Evolutionary conservation across 495 filamentous ascomycete genomes (phyloP).

Genomic region (Aspergillus cristatus): DNA sequence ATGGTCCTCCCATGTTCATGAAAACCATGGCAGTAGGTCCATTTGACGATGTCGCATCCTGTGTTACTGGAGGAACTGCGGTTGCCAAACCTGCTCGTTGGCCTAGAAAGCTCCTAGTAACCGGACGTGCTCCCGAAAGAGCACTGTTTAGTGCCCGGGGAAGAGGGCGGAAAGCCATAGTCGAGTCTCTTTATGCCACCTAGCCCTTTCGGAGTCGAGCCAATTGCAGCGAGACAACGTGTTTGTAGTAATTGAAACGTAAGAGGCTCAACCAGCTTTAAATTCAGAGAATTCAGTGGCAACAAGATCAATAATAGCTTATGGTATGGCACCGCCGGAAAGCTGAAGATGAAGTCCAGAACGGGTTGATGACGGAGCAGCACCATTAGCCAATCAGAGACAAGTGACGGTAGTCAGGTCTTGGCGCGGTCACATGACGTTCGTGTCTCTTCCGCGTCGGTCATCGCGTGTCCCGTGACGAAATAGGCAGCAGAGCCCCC

Average conservation of each 20-base stretch:
- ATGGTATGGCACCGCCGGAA: too few species aligned
- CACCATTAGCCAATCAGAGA: slow-evolving; percentile 18
- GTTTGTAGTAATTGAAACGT: too few species aligned
- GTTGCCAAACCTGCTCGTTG: slow-evolving; percentile 47
- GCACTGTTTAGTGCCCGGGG: slow-evolving; percentile 22
- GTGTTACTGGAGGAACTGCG: slow-evolving; percentile 63
- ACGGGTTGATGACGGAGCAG: slow-evolving; percentile 9
- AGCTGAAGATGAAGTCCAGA: slow-evolving; percentile 2
- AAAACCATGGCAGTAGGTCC: slow-evolving; percentile 93
- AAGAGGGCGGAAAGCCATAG: slow-evolving; percentile 34
- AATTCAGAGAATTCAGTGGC: too few species aligned
- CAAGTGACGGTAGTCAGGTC: slow-evolving; percentile 19
- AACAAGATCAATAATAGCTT: too few species aligned
- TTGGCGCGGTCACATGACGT: slow-evolving; percentile 28
- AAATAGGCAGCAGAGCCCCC: slow-evolving; percentile 14
- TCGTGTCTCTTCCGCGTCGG: slow-evolving; percentile 28
- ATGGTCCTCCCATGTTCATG: slow-evolving; percentile 97
- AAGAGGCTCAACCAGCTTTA: too few species aligned
- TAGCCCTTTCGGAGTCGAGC: neutral
- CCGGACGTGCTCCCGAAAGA: slow-evolving; percentile 12
- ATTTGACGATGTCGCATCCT: slow-evolving; percentile 52
- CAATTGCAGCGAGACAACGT: too few species aligned
- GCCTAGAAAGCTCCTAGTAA: slow-evolving; percentile 14
- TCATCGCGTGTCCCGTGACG: slow-evolving; percentile 10
- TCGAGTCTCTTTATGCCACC: neutral